phyloP scores from a whole-genome alignment of 805 yeast species.

The Zygosaccharomyces bisporus region DNA sequence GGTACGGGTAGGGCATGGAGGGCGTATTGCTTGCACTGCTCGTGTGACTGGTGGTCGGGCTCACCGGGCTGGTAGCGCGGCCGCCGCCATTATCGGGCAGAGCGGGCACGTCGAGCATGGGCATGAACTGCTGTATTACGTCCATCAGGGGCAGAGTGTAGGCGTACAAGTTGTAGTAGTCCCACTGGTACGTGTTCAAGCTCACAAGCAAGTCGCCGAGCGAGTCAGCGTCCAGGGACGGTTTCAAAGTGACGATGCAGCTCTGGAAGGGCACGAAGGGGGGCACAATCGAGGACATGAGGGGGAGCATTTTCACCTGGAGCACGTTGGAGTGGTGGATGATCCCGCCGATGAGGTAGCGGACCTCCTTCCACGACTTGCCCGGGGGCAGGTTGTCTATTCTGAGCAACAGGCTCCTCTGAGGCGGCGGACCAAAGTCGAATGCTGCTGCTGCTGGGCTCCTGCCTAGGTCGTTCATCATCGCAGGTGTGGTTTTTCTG shows the following conservation, averaged over 20 bases:
- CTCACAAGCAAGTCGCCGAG: conserved; percentile 27
- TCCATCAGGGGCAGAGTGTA: conserved; percentile 24
- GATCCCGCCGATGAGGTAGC: conserved; percentile 34
- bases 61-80: neutral
- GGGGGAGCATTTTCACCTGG: conserved; percentile 32
- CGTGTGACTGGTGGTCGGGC: neutral
- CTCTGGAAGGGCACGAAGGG: conserved; percentile 34
- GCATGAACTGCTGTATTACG: conserved; percentile 4
- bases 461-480: neutral
- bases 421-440: conserved; percentile 1
- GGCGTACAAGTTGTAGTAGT: conserved; percentile 30
- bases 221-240: conserved; percentile 19
- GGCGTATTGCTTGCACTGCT: conserved; percentile 5
- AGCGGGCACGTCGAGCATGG: too few species aligned
- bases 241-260: conserved; percentile 29
- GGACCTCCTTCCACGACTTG: conserved; percentile 35
- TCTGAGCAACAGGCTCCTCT: conserved; percentile 17
- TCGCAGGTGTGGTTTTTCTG: neutral
- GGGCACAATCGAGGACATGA: conserved; percentile 33
- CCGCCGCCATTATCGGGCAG: too few species aligned
- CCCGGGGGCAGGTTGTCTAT: conserved; percentile 36
- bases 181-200: conserved; percentile 34
- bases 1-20: conserved; percentile 5
- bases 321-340: conserved; percentile 31
- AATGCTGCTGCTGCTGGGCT: neutral